Evolutionary conservation across 2,329 filamentous ascomycete species (phyloP), one percentile per base, ranked within the genome.

Genomic region (Lecanoromycetidae sp.): DNA sequence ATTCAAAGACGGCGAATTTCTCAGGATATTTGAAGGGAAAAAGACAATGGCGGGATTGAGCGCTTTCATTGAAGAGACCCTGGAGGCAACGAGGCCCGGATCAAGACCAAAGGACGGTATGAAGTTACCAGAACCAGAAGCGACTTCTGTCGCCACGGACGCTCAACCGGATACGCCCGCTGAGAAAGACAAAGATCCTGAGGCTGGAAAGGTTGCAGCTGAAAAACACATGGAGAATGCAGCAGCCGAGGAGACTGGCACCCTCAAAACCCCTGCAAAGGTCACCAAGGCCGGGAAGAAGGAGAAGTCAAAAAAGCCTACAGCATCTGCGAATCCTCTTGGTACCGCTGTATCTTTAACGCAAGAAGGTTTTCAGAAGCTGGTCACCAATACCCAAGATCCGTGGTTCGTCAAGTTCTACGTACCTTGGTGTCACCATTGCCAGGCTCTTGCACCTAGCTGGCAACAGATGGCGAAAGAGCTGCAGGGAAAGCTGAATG

Each of bases 351-450:
- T 87, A 27, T 66, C 80, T 5, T 73, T 98, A 44, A 87, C 80
- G 2, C 81, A 84, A 0, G 87, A 95, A 60, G 85, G 72, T 53
- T 98, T 98, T 69, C 82, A 93, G 61, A 79, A 77, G 49, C 71
- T 82, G 30, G 88, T 98, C 38, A 94, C 87, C 3, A 84, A 81
- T 62, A 87, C 87, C 0, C 79, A 84, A 54, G 87, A 96, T 53
- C 82, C 88, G 5, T 98, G 91, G 91, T 95, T 98, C 61, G 80
- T 98, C 72, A 98, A 98, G 66, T 96, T 98, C 63, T 96, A 95
- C 63, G 88, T 87, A 15, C 93, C 91, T 5, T 96, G 90, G 91
- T 98, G 91, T 64, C 79, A 81, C 56, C 91, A 98, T 66, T 98
- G 93, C 65, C 85, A 94, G 66, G 85, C 85, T 30, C 79, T 98